These are phyloP conservation scores for Fusarium buharicum DNA, from an alignment of 2,329 filamentous ascomycete species.

Conservation along the genomic window DNA sequence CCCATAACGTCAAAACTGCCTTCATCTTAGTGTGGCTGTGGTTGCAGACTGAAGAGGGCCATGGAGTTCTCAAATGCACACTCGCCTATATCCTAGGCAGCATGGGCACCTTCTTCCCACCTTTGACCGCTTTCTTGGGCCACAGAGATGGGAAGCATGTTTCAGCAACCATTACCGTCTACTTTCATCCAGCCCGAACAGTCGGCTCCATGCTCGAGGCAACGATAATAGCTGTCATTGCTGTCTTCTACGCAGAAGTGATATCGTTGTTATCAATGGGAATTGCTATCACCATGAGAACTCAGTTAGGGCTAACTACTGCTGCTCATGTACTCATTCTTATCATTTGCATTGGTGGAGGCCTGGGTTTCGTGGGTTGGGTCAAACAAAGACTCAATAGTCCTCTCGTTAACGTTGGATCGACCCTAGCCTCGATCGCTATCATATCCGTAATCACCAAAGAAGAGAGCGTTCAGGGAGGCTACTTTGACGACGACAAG, in stretches of 20 bases:
- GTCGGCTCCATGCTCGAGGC: constrained; percentile 92
- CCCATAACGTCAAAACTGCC: constrained; percentile 53
- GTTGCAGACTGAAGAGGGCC: constrained; percentile 76
- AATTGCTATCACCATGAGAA: constrained; percentile 82
- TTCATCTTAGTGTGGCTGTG: constrained; percentile 64
- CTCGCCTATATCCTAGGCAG: constrained; percentile 89
- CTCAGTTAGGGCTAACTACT: constrained; percentile 70
- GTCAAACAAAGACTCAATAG: constrained; percentile 82
- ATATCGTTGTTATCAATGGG: constrained; percentile 88
- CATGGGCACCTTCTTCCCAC: constrained; percentile 83
- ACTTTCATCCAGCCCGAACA: constrained; percentile 90
- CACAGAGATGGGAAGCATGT: constrained; percentile 92
- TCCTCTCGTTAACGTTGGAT: constrained; percentile 84
- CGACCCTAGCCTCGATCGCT: constrained; percentile 85
- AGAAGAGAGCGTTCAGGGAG: constrained; percentile 85
- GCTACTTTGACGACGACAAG: constrained; percentile 83
- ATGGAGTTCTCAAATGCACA: constrained; percentile 88
- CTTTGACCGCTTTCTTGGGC: constrained; percentile 78
- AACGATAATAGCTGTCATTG: constrained; percentile 77
- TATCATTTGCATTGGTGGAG: constrained; percentile 84
- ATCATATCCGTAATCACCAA: constrained; percentile 92
- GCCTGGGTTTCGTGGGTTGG: constrained; percentile 89
- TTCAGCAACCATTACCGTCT: constrained; percentile 92
- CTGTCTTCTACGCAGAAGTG: constrained; percentile 76
- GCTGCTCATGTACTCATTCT: constrained; percentile 84